These are phyloP conservation scores for Candida maesae DNA, from an alignment of 805 yeast species.

Conservation along the genomic window DNA sequence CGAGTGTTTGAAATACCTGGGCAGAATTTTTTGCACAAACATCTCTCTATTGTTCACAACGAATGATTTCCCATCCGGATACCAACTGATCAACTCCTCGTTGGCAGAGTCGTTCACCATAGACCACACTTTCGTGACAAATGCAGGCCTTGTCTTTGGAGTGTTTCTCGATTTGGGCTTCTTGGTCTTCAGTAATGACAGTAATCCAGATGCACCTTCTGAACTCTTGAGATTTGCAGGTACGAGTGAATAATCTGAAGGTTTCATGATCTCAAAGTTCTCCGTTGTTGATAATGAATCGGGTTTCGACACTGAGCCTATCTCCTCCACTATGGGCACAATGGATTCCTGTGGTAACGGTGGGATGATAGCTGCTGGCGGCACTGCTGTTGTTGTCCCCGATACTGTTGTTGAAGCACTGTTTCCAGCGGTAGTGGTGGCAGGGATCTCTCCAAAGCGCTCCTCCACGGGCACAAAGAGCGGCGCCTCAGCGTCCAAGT, in stretches of 20 bases:
- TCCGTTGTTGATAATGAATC: neutral
- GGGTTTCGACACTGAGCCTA: no score
- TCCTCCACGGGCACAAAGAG: neutral
- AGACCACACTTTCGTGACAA: slow-evolving; percentile 90
- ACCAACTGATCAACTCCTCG: slow-evolving; percentile 74
- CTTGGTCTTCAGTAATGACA: slow-evolving; percentile 7
- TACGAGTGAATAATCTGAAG: neutral
- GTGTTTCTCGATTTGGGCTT: slow-evolving; percentile 7
- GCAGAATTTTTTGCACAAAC: slow-evolving; percentile 80
- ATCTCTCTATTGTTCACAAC: slow-evolving; percentile 77
- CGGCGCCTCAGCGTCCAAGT: neutral
- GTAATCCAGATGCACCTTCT: neutral
- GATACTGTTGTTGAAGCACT: neutral
- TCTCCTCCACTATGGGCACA: no score
- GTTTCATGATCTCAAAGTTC: neutral
- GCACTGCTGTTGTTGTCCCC: no score
- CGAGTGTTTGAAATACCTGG: slow-evolving; percentile 91
- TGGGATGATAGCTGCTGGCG: neutral
- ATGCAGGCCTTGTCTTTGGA: slow-evolving; percentile 70
- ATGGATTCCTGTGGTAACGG: neutral
- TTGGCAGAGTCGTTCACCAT: slow-evolving; percentile 87
- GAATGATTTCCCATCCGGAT: slow-evolving; percentile 79
- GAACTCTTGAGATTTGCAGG: neutral
- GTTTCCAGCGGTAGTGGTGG: no score
- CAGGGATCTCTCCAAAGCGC: neutral